Evolutionary conservation across 2,329 filamentous ascomycete genomes (phyloP), one percentile per base, ranked within the genome.

Genomic region (Fusarium chuoi): DNA sequence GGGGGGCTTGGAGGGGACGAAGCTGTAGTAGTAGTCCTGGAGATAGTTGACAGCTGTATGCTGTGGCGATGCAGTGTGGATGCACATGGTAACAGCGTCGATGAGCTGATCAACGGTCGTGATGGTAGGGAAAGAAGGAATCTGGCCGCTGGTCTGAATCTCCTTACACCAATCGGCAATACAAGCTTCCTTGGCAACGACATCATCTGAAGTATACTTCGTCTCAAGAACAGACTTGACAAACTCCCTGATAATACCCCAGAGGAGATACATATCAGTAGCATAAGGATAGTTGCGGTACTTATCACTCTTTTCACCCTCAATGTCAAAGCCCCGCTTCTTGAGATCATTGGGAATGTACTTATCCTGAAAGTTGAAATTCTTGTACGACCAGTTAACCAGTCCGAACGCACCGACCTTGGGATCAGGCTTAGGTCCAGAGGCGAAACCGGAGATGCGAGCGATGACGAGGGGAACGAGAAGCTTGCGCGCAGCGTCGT

Each of bases 261-360:
- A 74, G 0, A 74, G 39, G 0, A 69, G 30, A 0, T 65, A 51
- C 60, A 74, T 74, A 26, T 61, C 44, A 4, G 18, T 63, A 12
- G 67, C 71, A 20, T 74, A 74, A 3, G 71, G 71, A 17, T 74
- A 74, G 22, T 74, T 74, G 24, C 71, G 48, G 30, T 74, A 74
- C 42, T 74, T 74, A 4, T 65, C 54, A 5, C 54, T 35, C 26
- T 12, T 63, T 28, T 71, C 71, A 0, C 45, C 48, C 22, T 74
- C 54, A 5, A 74, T 24, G 2, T 74, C 60, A 6, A 74, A 74
- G 0, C 72, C 72, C 12, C 72, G 57, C 49, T 74, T 74, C 71
- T 74, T 74, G n/a, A 74, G 49, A n/a, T 74, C 71, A 1, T 74
- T 74, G 13, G 72, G 72, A 18, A 74, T 63, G 24, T 74, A 71